Evolutionary conservation across 352 stramenopile genomes (phyloP).

Genomic region (Globisporangium canariense): DNA sequence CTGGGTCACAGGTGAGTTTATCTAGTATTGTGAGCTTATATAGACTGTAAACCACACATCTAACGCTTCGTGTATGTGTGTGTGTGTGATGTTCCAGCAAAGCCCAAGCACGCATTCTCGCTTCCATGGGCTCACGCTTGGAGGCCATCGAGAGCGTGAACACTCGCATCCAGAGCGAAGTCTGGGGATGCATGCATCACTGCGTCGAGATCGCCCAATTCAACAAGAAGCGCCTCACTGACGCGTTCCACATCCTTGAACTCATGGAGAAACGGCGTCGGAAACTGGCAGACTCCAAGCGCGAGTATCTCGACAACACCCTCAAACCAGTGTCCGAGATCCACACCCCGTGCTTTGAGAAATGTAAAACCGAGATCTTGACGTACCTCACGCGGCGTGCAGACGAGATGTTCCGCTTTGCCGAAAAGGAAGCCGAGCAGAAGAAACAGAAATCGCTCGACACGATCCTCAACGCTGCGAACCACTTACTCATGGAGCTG

Average conservation of each 20-base stretch:
- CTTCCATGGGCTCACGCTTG: conserved; percentile 66
- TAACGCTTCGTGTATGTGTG: neutral
- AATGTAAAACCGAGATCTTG: conserved; percentile 61
- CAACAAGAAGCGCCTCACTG: conserved; percentile 54
- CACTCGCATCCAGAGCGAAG: conserved; percentile 63
- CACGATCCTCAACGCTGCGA: conserved; percentile 55
- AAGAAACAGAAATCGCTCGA: conserved; percentile 64
- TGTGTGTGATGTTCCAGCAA: conserved; percentile 33
- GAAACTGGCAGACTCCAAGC: conserved; percentile 51
- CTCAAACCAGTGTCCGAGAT: conserved; percentile 43
- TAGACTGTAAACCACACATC: neutral
- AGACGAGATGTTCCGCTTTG: conserved; percentile 60
- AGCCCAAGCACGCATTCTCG: conserved; percentile 58
- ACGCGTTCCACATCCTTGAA: conserved; percentile 74
- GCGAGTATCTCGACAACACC: conserved; percentile 68
- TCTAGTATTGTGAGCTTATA: too few relatives aligned
- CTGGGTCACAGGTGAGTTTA: conserved; percentile 53
- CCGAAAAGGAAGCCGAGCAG: conserved; percentile 41
- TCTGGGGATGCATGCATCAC: conserved; percentile 79
- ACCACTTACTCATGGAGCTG: conserved; percentile 74
- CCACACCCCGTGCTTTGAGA: conserved; percentile 41
- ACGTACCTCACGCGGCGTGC: conserved; percentile 49
- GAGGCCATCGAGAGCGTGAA: conserved; percentile 56
- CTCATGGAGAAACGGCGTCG: conserved; percentile 67
- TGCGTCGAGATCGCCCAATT: conserved; percentile 82